Base-by-base conservation (phyloP, 345 rosid genomes). In the Diplotaxis tenuifolia region DNA sequence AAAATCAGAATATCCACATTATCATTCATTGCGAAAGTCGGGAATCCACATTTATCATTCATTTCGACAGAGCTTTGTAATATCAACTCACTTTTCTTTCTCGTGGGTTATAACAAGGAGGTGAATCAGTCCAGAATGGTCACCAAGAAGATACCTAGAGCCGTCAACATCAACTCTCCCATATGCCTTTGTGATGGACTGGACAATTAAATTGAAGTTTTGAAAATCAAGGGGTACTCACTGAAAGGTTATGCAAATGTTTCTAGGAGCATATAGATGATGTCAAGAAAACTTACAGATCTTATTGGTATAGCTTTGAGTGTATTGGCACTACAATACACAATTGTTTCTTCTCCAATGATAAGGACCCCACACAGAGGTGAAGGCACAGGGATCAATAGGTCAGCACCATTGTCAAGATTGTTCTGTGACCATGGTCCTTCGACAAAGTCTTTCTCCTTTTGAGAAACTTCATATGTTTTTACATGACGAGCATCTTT, bases 81-180 rank as follows among this genome's bases (percentile, higher is more conserved):
- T 20, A 19, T 54, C 61, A 58, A 81, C 98, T 84, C 75, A 93
- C 96, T 86, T 93, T 72, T 91, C 96, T 83, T 86, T 91, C 77
- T 91, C 96, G 72, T 94, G 97, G 55, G 89, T 85, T 79, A 91
- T 88, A 57, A 89, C 97, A 77, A 94, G 93, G 45, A 91, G 91
- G 81, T 89, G 91, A 62, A 94, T 83, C 59, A 89, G 87, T 65
- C 95, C 96, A 6, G 88, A 86, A 78, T 88, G 95, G 79, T 91
- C 98, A 56, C 98, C 97, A 65, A 91, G 90, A 72, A 89, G 86
- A 82, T 94, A 94, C 78, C 97, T 87, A 65, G 95, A 94, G 67
- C 96, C 97, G 84, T 94, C 97, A 67, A 87, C 85, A 84, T 91
- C 97, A 29, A 91, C 95, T 83, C 95, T 94, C 77, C 97, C 97